Evolutionary conservation across 257 asterid genomes (phyloP).

Genomic region (Solanum dulcamara): DNA sequence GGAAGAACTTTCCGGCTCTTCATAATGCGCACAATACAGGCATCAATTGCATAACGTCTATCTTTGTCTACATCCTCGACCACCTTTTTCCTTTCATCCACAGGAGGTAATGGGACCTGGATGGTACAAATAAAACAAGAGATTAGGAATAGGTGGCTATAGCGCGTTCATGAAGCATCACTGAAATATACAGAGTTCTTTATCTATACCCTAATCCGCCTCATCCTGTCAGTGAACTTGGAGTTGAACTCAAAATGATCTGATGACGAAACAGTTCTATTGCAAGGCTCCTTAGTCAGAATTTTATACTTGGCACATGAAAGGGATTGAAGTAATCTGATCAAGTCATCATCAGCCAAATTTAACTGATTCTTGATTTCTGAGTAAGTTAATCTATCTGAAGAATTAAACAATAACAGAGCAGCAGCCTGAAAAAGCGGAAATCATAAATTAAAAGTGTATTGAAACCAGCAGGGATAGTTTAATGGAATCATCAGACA

Average conservation of each 20-base stretch:
- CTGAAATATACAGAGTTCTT: background rate
- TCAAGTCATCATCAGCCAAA: slow-evolving; percentile 41
- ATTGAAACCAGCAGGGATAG: background rate
- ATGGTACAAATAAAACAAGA: background rate
- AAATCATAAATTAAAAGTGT: background rate
- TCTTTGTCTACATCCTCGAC: slow-evolving; percentile 42
- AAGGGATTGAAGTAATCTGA: slow-evolving; percentile 42
- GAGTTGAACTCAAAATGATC: slow-evolving; percentile 45
- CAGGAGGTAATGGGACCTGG: slow-evolving; percentile 43
- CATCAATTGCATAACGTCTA: slow-evolving; percentile 40
- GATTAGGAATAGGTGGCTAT: background rate
- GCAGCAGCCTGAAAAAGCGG: slow-evolving; percentile 32
- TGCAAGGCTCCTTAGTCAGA: slow-evolving; percentile 33
- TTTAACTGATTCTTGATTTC: slow-evolving; percentile 38
- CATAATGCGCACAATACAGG: slow-evolving; percentile 48
- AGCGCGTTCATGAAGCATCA: background rate
- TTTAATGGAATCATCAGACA: background rate
- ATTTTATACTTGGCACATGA: slow-evolving; percentile 53
- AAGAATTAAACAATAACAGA: slow-evolving; percentile 33
- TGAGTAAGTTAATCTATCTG: slow-evolving; percentile 38
- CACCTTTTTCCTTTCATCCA: slow-evolving; percentile 45
- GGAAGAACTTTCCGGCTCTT: slow-evolving; percentile 38
- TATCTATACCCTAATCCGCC: slow-evolving; percentile 35
- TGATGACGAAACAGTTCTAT: slow-evolving; percentile 18
- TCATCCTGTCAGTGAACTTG: slow-evolving; percentile 41